Conservation (phyloP, 225 moss, liverwort and hornwort genomes). For the Thuidium tamariscinum region DNA sequence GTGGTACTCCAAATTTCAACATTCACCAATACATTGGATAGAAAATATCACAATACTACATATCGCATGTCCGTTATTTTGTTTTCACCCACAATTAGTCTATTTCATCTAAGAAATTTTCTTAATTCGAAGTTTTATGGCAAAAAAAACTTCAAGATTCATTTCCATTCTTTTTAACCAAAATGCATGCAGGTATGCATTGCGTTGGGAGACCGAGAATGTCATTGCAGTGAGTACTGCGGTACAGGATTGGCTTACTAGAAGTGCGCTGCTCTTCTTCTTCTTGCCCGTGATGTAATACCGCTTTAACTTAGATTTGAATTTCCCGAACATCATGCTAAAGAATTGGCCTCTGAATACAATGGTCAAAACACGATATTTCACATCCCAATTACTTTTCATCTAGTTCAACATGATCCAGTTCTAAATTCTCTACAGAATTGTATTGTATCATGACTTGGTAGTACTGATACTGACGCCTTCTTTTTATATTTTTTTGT, state of each 20-base stretch:
- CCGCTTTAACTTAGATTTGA: not conserved
- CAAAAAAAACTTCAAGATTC: no score
- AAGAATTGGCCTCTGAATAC: not conserved
- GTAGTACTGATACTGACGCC: not conserved
- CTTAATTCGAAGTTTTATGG: no score
- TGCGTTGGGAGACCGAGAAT: constrained; percentile 80
- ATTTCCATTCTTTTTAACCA: no score
- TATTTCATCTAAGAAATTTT: no score
- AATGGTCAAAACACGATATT: no score
- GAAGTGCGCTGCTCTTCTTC: constrained; percentile 19
- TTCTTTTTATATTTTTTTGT: not conserved
- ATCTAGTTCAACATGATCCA: not conserved
- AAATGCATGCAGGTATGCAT: constrained; percentile 47
- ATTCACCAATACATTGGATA: no score
- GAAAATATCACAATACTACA: no score
- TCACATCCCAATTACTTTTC: not conserved
- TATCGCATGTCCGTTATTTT: no score
- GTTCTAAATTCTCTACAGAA: not conserved
- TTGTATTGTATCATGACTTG: not conserved
- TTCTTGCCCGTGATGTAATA: not conserved
- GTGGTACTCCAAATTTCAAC: no score
- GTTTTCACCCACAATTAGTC: no score
- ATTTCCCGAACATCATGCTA: not conserved
- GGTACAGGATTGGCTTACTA: constrained; percentile 88
- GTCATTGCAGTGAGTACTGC: constrained; percentile 73